Evolutionary conservation across 2,329 filamentous ascomycete genomes (phyloP), one percentile per base, ranked within the genome.

Genomic region (Phialocephala subalpina): DNA sequence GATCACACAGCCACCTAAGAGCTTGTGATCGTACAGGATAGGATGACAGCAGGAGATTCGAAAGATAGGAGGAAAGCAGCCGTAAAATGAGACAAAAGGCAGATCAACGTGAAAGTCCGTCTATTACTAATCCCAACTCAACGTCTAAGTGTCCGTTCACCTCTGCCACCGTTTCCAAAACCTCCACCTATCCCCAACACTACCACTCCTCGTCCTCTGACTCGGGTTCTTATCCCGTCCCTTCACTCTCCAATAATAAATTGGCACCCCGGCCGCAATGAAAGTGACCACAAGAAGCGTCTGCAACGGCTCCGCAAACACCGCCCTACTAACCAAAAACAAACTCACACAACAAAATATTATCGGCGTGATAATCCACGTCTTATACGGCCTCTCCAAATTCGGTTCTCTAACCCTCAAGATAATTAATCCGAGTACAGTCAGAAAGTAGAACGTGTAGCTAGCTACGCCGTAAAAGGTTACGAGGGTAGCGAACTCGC

Each of bases 401-500:
- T 90, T 84, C 3, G 96, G 96, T 78, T 99, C 96, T 68, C 87
- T 87, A 35, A 98, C 93, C 35, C 96, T 86, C 68, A 99, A 83
- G 60, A 99, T 87, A 69, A 99, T 97, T 58, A 99, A 84, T 0
- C 96, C 96, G 0, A 99, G 86, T 0, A 99, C 96, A 0, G 95
- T 97, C 63, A 97, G 82, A 78, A 99, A 99, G 81, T 99, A 99
- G 77, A 99, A 99, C 0, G 93, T 93, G 78, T 99, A 99, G 16
- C 94, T 94, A 0, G 96, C 96, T 14, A 99, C 96, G 64, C 96
- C 96, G 80, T 98, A 98, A 77, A 99, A 99, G 0, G 96, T 98
- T 64, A 98, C 86, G 1, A 99, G 86, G 0, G 95, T 97, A 60
- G 89, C 85, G 77, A 99, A 98, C 77, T 97, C 93, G 79, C 96